Conservation (phyloP, 768 basidiomycete species). For the Rhodocollybia butyracea region DNA sequence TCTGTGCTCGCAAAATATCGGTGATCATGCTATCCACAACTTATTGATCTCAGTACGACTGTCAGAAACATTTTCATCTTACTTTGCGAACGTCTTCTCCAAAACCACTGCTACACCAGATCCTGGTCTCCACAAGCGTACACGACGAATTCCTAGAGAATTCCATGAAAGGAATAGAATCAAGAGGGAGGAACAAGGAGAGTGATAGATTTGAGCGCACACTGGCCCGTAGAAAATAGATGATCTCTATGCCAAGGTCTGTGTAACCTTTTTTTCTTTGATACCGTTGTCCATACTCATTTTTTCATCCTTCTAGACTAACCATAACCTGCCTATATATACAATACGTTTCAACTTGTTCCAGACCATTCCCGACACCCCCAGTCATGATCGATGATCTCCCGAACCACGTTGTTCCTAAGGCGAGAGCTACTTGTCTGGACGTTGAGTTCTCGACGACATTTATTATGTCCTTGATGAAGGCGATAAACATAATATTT, state of each 20-base stretch:
- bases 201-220: conserved; percentile 74
- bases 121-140: conserved; percentile 24
- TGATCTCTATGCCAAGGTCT: conserved; percentile 85
- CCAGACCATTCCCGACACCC: conserved; percentile 87
- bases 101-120: conserved; percentile 23
- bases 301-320: conserved; percentile 6
- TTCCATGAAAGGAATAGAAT: conserved; percentile 57
- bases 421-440: conserved; percentile 84
- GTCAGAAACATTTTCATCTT: conserved; percentile 73
- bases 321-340: conserved; percentile 4
- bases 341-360: conserved; percentile 90
- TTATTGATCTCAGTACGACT: conserved; percentile 78
- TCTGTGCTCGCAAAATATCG: conserved; percentile 65
- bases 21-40: conserved; percentile 74
- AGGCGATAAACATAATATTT: conserved; percentile 88
- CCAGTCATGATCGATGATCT: conserved; percentile 77
- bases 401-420: conserved; percentile 75
- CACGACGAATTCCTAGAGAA: conserved; percentile 33
- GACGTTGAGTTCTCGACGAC: conserved; percentile 94
- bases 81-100: conserved; percentile 54
- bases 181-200: conserved; percentile 44
- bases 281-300: neutral
- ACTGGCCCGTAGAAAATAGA: conserved; percentile 69
- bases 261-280: conserved; percentile 18
- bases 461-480: conserved; percentile 87